phyloP scores from a whole-genome alignment of 768 basidiomycete genomes.

The Serendipita sp. region DNA sequence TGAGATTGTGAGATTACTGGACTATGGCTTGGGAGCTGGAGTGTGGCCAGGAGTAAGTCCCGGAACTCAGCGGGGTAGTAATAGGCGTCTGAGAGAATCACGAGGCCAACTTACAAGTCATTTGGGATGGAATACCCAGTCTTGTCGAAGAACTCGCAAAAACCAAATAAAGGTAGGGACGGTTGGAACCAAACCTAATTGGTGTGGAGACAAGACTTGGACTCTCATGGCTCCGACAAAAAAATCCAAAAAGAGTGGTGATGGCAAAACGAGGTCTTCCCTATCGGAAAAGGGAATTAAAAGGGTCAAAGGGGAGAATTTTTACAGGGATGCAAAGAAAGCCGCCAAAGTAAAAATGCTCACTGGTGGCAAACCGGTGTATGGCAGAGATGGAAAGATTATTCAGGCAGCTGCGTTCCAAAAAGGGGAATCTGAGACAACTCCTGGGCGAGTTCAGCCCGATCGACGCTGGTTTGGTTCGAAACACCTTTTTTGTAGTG shows the following conservation, averaged over 20 bases:
- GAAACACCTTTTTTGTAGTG: slow-evolving; percentile 17
- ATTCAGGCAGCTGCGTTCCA: slow-evolving; percentile 89
- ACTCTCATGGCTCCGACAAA: slow-evolving; percentile 3
- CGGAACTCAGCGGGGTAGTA: background rate
- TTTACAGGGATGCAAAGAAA: slow-evolving; percentile 92
- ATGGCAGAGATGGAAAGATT: slow-evolving; percentile 85
- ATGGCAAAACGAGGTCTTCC: slow-evolving; percentile 2
- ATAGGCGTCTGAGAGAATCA: background rate
- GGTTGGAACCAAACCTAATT: too few species aligned
- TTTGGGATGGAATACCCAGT: background rate
- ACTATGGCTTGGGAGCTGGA: background rate
- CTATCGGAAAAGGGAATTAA: slow-evolving; percentile 22
- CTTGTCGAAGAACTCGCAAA: too few species aligned
- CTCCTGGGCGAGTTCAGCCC: slow-evolving; percentile 81
- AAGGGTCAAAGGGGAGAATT: slow-evolving; percentile 86
- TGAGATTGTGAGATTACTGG: background rate
- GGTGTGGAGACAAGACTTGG: background rate
- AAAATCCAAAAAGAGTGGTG: background rate
- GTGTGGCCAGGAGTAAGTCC: background rate
- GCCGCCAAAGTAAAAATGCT: slow-evolving; percentile 80
- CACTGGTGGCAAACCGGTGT: slow-evolving; percentile 76
- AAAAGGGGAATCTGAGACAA: slow-evolving; percentile 82
- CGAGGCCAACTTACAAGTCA: background rate
- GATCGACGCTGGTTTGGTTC: slow-evolving; percentile 95
- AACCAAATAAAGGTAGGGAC: too few species aligned